phyloP scores from a whole-genome alignment of 352 stramenopile genomes.

The Globisporangium camurandrum region DNA sequence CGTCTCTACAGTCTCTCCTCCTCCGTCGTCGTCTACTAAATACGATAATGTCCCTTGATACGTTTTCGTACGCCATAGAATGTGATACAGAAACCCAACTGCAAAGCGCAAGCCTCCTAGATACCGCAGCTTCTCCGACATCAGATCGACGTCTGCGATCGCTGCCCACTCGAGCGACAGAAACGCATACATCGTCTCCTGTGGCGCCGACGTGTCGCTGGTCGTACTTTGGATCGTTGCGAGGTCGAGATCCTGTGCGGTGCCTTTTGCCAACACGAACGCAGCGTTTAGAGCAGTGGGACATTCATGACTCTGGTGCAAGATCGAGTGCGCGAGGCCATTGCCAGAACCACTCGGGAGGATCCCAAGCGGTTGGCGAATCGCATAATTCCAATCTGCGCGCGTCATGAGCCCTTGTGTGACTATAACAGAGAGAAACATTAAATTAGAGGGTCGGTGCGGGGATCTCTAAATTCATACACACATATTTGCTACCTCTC shows the following conservation, averaged over 20 bases:
- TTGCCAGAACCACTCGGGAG: conserved; percentile 59
- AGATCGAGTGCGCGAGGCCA: conserved; percentile 44
- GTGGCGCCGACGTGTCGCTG: conserved; percentile 26
- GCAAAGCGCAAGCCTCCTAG: conserved; percentile 58
- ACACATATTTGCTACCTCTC: no score
- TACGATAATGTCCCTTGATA: conserved; percentile 37
- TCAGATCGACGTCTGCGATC: conserved; percentile 70
- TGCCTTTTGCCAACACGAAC: conserved; percentile 59
- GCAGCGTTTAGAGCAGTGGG: conserved; percentile 48
- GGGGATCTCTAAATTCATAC: no score
- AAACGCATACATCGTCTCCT: conserved; percentile 63
- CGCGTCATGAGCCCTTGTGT: conserved; percentile 66
- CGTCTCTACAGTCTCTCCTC: no score
- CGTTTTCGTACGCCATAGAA: conserved; percentile 29
- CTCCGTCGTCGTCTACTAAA: conserved; percentile 24
- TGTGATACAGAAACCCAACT: conserved; percentile 27
- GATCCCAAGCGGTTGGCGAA: conserved; percentile 38
- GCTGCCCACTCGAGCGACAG: conserved; percentile 84
- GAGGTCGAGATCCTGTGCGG: conserved; percentile 45
- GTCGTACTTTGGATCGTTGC: conserved; percentile 41
- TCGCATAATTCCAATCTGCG: conserved; percentile 47
- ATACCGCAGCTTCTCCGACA: conserved; percentile 48
- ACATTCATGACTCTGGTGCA: conserved; percentile 38
- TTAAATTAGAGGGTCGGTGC: no score
- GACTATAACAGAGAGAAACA: conserved; percentile 31